These are phyloP conservation scores for Backusella tuberculispora DNA, from an alignment of 192 early-diverging fungal species.

Conservation along the genomic window DNA sequence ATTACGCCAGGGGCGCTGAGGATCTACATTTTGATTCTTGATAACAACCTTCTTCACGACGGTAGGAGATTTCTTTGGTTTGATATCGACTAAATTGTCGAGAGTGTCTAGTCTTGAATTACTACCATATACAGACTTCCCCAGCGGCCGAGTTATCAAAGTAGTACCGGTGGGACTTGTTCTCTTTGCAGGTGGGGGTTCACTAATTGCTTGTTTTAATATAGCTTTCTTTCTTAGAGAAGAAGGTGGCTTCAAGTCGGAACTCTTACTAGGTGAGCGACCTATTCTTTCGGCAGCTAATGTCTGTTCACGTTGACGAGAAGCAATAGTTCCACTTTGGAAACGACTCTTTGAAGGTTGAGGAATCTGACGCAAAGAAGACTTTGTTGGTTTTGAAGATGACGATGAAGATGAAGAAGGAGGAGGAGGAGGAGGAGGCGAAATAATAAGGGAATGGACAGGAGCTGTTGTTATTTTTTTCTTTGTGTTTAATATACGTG, in stretches of 20 bases:
- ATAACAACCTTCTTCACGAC: not conserved
- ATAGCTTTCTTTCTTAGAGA: not conserved
- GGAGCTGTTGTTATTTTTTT: not conserved
- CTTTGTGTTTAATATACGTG: not conserved
- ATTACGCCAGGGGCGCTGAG: conserved; percentile 20
- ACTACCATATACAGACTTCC: not conserved
- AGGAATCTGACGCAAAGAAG: not conserved
- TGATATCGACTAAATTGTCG: conserved; percentile 19
- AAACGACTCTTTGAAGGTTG: not conserved
- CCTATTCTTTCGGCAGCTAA: not conserved
- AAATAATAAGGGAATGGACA: not conserved
- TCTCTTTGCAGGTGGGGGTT: not conserved
- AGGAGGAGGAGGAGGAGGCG: not conserved
- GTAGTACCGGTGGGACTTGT: not conserved
- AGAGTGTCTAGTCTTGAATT: conserved; percentile 10
- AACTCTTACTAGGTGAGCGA: not conserved
- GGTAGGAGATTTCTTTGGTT: not conserved
- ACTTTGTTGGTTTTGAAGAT: not conserved
- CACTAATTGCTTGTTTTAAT: not conserved
- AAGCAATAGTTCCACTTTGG: not conserved
- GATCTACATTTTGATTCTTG: not conserved
- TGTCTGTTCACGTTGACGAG: conserved; percentile 12
- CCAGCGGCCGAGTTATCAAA: not conserved
- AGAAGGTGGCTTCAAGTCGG: not conserved
- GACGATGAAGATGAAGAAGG: not conserved